These are phyloP conservation scores for Aspergillus baeticus DNA, from an alignment of 495 filamentous ascomycete genomes.

Conservation along the genomic window DNA sequence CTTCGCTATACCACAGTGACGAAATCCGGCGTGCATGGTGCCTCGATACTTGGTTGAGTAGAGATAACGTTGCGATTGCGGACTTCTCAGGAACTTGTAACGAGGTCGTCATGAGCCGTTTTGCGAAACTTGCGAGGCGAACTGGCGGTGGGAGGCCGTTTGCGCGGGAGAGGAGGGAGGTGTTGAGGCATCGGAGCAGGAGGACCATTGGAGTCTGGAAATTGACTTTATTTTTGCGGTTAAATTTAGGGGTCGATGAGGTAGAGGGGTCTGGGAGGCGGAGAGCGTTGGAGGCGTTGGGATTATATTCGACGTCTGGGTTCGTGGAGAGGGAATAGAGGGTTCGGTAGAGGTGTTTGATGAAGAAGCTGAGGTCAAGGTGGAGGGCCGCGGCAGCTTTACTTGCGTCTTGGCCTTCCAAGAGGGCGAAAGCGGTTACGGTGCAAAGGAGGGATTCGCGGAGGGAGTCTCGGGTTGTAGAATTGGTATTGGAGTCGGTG, in stretches of 20 bases:
- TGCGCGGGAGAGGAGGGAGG: constrained; percentile 56
- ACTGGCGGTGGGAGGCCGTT: constrained; percentile 65
- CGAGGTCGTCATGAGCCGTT: constrained; percentile 77
- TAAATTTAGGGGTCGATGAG: constrained; percentile 18
- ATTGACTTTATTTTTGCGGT: constrained; percentile 69
- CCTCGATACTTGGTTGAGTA: constrained; percentile 73
- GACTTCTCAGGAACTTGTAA: constrained; percentile 91
- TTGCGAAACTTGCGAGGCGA: constrained; percentile 87
- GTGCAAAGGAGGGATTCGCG: constrained; percentile 92
- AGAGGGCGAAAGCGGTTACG: constrained; percentile 88
- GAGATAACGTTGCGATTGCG: constrained; percentile 67
- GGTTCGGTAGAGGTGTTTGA: constrained; percentile 83
- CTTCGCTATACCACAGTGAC: constrained; percentile 80
- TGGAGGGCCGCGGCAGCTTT: constrained; percentile 66
- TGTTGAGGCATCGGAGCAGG: constrained; percentile 78
- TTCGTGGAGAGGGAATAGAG: constrained; percentile 75
- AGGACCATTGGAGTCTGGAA: constrained; percentile 89
- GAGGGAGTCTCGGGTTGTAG: constrained; percentile 59
- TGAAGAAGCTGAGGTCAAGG: constrained; percentile 93
- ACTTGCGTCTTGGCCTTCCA: constrained; percentile 79
- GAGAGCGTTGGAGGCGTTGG: constrained; percentile 61
- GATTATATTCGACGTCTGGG: constrained; percentile 80
- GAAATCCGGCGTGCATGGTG: constrained; percentile 67
- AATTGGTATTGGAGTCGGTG: constrained; percentile 29
- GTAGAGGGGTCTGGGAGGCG: constrained; percentile 73